Evolutionary conservation across 2,329 filamentous ascomycete species (phyloP).

Genomic region (Orbilia ellipsospora): DNA sequence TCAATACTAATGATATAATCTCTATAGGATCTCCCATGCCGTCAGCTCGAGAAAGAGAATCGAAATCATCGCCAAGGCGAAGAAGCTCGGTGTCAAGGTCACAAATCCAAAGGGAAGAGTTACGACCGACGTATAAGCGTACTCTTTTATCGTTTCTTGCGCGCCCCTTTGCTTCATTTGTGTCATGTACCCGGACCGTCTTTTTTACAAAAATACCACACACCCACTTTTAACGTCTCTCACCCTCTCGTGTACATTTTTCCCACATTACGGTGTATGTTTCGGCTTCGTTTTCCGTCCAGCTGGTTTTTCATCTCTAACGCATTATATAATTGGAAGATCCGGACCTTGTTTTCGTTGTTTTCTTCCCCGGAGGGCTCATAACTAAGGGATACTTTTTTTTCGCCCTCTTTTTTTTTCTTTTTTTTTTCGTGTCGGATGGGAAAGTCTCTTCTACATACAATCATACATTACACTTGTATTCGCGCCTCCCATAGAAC

Average conservation of each 20-base stretch:
- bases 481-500: conserved; percentile 36
- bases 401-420: conserved; percentile 39
- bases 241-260: conserved; percentile 49
- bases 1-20: conserved; percentile 61
- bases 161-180: conserved; percentile 4
- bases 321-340: conserved; percentile 54
- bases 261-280: conserved; percentile 50
- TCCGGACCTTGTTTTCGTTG: conserved; percentile 11
- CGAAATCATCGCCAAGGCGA: conserved; percentile 95
- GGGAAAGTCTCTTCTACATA: conserved; percentile 44
- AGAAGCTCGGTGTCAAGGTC: conserved; percentile 99
- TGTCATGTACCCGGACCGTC: conserved; percentile 31
- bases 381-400: conserved; percentile 15
- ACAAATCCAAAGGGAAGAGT: conserved; percentile 99
- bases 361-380: conserved; percentile 2
- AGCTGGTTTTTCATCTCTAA: conserved; percentile 36
- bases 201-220: conserved; percentile 45
- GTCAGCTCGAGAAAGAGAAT: conserved; percentile 99
- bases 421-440: conserved; percentile 48
- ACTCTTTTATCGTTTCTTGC: not conserved
- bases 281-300: conserved; percentile 43
- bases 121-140: conserved; percentile 84
- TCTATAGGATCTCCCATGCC: conserved; percentile 87
- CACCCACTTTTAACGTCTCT: conserved; percentile 10
- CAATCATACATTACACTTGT: conserved; percentile 15